These are phyloP conservation scores for Saturnispora bothae DNA, from an alignment of 805 yeast species.

Conservation along the genomic window DNA sequence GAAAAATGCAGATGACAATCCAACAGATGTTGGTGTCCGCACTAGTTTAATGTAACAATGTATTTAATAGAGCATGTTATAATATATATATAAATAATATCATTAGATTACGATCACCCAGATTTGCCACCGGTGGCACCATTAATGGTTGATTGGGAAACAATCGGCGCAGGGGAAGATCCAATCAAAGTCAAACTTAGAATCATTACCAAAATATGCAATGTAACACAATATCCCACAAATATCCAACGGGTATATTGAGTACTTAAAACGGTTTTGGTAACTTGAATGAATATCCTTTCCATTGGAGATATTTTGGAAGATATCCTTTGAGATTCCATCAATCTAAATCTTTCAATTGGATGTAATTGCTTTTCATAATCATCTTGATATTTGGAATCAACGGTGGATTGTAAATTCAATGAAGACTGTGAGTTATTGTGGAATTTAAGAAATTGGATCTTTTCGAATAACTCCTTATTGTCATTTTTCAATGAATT, in stretches of 20 bases:
- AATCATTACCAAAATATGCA: slow-evolving; percentile 65
- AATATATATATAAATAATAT: neutral
- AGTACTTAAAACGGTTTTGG: slow-evolving; percentile 68
- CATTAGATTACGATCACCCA: too few species aligned
- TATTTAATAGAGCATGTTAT: neutral
- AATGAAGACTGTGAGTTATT: slow-evolving; percentile 21
- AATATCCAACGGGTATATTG: slow-evolving; percentile 62
- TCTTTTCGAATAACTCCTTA: slow-evolving; percentile 67
- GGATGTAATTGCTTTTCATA: slow-evolving; percentile 79
- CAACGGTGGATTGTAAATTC: slow-evolving; percentile 35
- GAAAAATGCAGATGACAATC: slow-evolving; percentile 68
- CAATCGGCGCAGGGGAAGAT: slow-evolving; percentile 9
- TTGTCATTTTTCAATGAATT: slow-evolving; percentile 61
- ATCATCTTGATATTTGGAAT: slow-evolving; percentile 46
- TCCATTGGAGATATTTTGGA: slow-evolving; percentile 70
- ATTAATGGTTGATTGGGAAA: slow-evolving; percentile 11
- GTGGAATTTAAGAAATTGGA: slow-evolving; percentile 53
- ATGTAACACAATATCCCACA: slow-evolving; percentile 58
- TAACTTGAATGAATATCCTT: slow-evolving; percentile 59
- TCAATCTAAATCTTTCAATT: slow-evolving; percentile 66
- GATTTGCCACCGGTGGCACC: slow-evolving; percentile 24
- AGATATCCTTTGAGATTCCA: slow-evolving; percentile 66
- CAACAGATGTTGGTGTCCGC: slow-evolving; percentile 77
- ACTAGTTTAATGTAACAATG: slow-evolving; percentile 56
- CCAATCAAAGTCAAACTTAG: slow-evolving; percentile 45